These are phyloP conservation scores for Saururus chinensis DNA, from an alignment of 164 flowering plant species.

Conservation along the genomic window DNA sequence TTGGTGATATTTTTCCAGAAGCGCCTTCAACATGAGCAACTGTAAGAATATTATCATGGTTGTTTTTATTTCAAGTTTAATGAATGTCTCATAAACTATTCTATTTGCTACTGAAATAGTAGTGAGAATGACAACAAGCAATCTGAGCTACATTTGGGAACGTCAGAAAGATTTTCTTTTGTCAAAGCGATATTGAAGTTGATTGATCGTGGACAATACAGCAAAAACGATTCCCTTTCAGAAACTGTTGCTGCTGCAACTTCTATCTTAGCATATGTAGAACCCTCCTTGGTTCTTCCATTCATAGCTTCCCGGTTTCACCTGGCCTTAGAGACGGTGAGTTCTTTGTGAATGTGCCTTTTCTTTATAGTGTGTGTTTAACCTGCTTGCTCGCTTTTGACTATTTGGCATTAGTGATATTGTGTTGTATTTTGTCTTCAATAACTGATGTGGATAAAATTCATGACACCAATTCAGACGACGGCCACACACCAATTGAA, in stretches of 20 bases:
- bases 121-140: constrained; percentile 16
- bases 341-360: constrained; percentile 14
- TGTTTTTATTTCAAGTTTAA: background rate
- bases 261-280: constrained; percentile 84
- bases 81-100: background rate
- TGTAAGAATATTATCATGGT: constrained; percentile 37
- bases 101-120: constrained; percentile 28
- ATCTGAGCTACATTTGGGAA: constrained; percentile 37
- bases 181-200: constrained; percentile 66
- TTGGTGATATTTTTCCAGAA: constrained; percentile 69
- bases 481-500: constrained; percentile 98
- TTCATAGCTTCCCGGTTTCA: constrained; percentile 84
- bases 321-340: constrained; percentile 93
- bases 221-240: constrained; percentile 87
- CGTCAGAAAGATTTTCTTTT: constrained; percentile 57
- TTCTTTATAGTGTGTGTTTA: background rate
- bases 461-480: constrained; percentile 30
- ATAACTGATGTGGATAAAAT: background rate
- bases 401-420: too few relatives aligned
- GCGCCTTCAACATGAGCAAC: constrained; percentile 71
- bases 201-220: constrained; percentile 95
- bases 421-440: too few relatives aligned
- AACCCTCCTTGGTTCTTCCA: constrained; percentile 84
- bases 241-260: constrained; percentile 93
- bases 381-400: background rate